Percentiles rank a stretch among this genome's conserved stretches.
These are phyloP conservation scores for Castanospermum australe DNA, from an alignment of 306 rosid genomes.

Conservation along the genomic window DNA sequence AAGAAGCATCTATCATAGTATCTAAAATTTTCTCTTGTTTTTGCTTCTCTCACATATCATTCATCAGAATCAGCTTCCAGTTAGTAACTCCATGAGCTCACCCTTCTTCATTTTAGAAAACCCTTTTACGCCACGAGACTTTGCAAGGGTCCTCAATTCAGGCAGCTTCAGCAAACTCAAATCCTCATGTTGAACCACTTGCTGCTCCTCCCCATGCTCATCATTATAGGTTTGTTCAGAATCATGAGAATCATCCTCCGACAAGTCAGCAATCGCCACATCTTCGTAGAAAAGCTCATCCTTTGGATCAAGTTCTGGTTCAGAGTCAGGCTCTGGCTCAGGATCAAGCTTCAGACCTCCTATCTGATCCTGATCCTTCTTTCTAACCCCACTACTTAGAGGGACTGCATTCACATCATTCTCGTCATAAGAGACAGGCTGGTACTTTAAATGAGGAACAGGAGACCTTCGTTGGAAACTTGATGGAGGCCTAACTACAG, in stretches of 20 bases:
- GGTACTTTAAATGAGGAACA: constrained; percentile 64
- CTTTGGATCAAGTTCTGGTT: constrained; percentile 36
- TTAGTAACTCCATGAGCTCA: constrained; percentile 69
- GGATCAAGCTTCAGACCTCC: constrained; percentile 39
- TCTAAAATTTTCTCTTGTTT: constrained; percentile 1
- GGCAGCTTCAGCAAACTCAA: constrained; percentile 64
- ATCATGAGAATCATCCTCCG: constrained; percentile 49
- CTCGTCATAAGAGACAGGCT: constrained; percentile 49
- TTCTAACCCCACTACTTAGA: constrained; percentile 31
- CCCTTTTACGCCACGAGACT: constrained; percentile 80
- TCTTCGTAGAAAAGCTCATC: constrained; percentile 42
- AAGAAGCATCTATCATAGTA: not conserved
- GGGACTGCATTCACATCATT: constrained; percentile 27
- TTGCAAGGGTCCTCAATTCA: constrained; percentile 83
- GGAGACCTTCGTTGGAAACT: constrained; percentile 86
- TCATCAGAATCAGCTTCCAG: constrained; percentile 35
- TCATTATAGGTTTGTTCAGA: constrained; percentile 40
- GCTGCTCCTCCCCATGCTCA: constrained; percentile 36
- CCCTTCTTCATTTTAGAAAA: constrained; percentile 88
- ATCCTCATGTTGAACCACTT: constrained; percentile 41
- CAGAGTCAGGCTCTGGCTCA: constrained; percentile 34
- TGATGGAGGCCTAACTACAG: constrained; percentile 65
- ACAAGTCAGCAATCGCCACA: constrained; percentile 42
- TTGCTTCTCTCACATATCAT: constrained; percentile 1
- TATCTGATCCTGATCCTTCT: constrained; percentile 39